These are phyloP conservation scores for Candida maesae DNA, from an alignment of 805 yeast genomes.

Conservation along the genomic window DNA sequence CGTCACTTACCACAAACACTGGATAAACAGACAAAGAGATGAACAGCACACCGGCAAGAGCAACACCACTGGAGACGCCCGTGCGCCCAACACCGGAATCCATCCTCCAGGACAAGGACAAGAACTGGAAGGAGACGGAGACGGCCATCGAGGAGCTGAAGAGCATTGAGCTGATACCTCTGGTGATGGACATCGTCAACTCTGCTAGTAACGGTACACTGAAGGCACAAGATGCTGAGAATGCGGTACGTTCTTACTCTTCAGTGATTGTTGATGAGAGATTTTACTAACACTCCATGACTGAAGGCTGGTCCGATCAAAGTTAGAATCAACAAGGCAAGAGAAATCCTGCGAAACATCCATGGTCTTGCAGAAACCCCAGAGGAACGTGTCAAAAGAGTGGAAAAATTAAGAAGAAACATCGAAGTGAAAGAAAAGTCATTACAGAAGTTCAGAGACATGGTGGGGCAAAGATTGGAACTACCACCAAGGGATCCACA, in stretches of 20 bases:
- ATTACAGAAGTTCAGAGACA: conserved; percentile 20
- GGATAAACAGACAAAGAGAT: not conserved
- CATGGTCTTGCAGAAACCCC: conserved; percentile 44
- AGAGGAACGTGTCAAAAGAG: conserved; percentile 32
- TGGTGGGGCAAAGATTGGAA: conserved; percentile 17
- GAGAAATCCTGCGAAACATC: conserved; percentile 35
- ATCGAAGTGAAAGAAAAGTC: conserved; percentile 28
- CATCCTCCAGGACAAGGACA: conserved; percentile 9
- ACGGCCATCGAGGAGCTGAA: conserved; percentile 29
- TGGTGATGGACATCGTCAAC: conserved; percentile 38
- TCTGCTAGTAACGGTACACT: conserved; percentile 36
- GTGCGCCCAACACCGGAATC: conserved; percentile 12
- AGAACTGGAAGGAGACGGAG: conserved; percentile 15
- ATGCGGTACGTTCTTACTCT: conserved; percentile 30
- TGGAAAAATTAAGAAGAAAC: conserved; percentile 32
- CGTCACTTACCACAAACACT: too few species aligned
- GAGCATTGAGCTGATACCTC: conserved; percentile 36
- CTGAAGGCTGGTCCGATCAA: conserved; percentile 41
- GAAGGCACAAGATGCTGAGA: conserved; percentile 41
- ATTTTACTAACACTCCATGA: not conserved
- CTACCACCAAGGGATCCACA: conserved; percentile 5
- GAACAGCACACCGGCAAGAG: conserved; percentile 4
- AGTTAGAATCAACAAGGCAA: conserved; percentile 35
- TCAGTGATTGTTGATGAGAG: not conserved
- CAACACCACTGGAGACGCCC: conserved; percentile 11